Percentiles rank a stretch among this genome's conserved stretches.
phyloP scores from a whole-genome alignment of 768 basidiomycete species.

The Mycena rosella region DNA sequence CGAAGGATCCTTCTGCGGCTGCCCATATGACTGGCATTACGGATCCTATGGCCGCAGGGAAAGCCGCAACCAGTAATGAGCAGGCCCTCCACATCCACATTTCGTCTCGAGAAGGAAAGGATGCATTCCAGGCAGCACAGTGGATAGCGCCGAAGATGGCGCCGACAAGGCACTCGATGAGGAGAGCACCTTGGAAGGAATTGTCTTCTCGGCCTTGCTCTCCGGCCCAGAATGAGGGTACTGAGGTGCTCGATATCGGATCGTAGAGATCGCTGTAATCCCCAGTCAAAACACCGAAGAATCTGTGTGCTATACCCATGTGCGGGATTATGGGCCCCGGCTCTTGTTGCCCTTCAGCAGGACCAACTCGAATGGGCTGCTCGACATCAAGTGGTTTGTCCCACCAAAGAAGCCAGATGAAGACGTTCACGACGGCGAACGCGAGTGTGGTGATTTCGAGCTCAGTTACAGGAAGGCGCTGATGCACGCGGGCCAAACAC shows the following conservation, averaged over 20 bases:
- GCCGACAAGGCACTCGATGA: not conserved
- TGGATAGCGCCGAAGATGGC: not conserved
- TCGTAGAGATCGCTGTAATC: no score
- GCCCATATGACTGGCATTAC: no score
- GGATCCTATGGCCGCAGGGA: not conserved
- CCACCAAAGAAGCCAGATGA: conserved; percentile 52
- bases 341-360: not conserved
- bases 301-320: no score
- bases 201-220: not conserved
- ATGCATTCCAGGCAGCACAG: not conserved
- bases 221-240: not conserved
- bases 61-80: not conserved
- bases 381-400: conserved; percentile 49
- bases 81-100: not conserved
- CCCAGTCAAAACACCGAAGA: no score
- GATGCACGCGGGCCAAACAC: conserved; percentile 40
- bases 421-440: conserved; percentile 46
- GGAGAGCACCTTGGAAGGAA: not conserved
- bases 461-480: conserved; percentile 47
- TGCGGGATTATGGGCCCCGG: no score
- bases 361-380: conserved; percentile 34
- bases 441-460: conserved; percentile 53
- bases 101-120: not conserved
- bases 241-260: not conserved
- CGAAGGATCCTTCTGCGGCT: no score